Evolutionary conservation across 352 stramenopile genomes (phyloP), one percentile per base, ranked within the genome.

Genomic region (Globisporangium emineosum): DNA sequence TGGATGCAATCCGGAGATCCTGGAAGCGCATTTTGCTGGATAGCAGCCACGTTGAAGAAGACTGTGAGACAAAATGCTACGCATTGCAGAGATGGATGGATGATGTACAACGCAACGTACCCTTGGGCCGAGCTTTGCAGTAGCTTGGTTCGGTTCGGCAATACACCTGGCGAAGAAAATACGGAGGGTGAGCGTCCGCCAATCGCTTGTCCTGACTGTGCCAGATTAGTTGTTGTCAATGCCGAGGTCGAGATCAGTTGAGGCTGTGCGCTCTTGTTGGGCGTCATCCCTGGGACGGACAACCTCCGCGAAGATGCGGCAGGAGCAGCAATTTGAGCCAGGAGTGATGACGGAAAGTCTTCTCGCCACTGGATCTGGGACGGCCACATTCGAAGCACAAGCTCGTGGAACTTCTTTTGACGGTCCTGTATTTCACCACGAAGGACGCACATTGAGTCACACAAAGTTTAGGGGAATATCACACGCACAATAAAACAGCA

Each of bases 351-450:
- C 10, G 81, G 79, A 0, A 90, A 62, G 21, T 52, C 40, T 3
- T 83, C 78, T 21, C 73, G 69, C 63, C 80, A 82, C 1, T 85
- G 68, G 37, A 90, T 68, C 52, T 90, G 89, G 9, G 79, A 82
- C 3, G 84, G 81, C 84, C 84, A 93, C 81, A 93, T 90, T 12
- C 84, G 81, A 27, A 93, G 62, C 49, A 91, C 81, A 23, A 93
- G 71, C 47, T 89, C 77, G 27, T 86, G 73, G 45, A 91, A 90
- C 57, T 83, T 85, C 17, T 53, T 30, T 30, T 88, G 76, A 0
- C 84, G 84, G 50, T 90, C 79, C 77, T 88, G 50, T 43, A 10
- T 32, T 21, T 1, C 12, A 25, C 53, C 7, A 23, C 19, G 8
- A 3, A 42, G 7, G 59, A n/a, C n/a, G n/a, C n/a, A n/a, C n/a